Evolutionary conservation across 805 yeast species (phyloP).

Genomic region (Ogataea paradorogensis): DNA sequence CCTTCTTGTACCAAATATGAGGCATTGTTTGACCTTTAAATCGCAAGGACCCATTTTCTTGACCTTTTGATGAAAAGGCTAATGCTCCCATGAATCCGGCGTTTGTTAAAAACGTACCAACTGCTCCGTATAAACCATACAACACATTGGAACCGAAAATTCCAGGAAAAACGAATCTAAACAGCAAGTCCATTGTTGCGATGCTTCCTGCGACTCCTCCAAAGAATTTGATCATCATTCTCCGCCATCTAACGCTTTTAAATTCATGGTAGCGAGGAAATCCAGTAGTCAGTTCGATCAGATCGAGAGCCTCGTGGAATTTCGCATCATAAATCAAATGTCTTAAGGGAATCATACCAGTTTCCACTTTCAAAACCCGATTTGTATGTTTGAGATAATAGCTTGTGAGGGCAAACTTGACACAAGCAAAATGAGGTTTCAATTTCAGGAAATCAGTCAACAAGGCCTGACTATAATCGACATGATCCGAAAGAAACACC

Average conservation of each 20-base stretch:
- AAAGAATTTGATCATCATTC: slow-evolving; percentile 38
- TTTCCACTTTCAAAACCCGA: slow-evolving; percentile 32
- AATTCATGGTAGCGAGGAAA: slow-evolving; percentile 45
- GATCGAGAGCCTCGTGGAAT: slow-evolving; percentile 50
- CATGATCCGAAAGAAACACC: slow-evolving; percentile 18
- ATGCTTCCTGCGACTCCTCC: slow-evolving; percentile 43
- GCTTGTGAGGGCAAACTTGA: slow-evolving; percentile 25
- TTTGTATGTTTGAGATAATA: slow-evolving; percentile 25
- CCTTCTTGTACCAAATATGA: slow-evolving; percentile 59
- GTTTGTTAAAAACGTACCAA: slow-evolving; percentile 47
- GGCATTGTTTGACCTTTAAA: slow-evolving; percentile 68
- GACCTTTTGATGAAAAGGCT: slow-evolving; percentile 46
- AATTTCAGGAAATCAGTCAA: slow-evolving; percentile 23
- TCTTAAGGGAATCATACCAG: slow-evolving; percentile 63
- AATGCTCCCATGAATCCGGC: slow-evolving; percentile 42
- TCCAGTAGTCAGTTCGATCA: slow-evolving; percentile 62
- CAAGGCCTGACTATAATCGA: slow-evolving; percentile 20
- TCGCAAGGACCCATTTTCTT: slow-evolving; percentile 49
- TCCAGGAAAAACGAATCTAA: slow-evolving; percentile 36
- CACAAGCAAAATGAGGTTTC: slow-evolving; percentile 25
- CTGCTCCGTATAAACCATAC: slow-evolving; percentile 43
- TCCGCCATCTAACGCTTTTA: slow-evolving; percentile 27
- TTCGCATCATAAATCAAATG: slow-evolving; percentile 57
- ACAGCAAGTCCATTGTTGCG: slow-evolving; percentile 45
- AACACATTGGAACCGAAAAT: slow-evolving; percentile 37